Evolutionary conservation across 75 land plant genomes (phyloP), one percentile per base, ranked within the genome.

Genomic region (Cupressus sempervirens): DNA sequence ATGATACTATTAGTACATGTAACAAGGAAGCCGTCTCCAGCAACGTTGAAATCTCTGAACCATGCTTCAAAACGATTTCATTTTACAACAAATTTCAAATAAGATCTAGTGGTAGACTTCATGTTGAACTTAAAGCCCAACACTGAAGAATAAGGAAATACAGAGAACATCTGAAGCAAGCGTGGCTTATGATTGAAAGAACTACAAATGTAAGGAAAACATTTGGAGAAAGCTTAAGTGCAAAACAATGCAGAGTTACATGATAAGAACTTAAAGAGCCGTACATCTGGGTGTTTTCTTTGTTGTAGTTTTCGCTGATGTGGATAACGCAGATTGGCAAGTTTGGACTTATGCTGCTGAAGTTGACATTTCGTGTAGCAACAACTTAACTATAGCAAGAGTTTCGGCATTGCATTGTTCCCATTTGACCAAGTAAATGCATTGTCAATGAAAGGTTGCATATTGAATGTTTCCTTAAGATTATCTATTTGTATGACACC

Each of bases 1-100:
- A 86, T 94, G 88, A 80, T 98, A 43, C 81, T 96, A 35, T 92
- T 98, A 4, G 86, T 88, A 76, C 99, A 98, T 85, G 88, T 91
- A 46, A 84, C 90, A 8, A 87, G 93, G 80, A 92, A 84, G 85
- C 96, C 96, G 58, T 94, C 96, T 20, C 70, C 88, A 43, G 84
- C 88, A 50, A 85, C 88, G 32, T 87, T 94, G 48, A 93, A 88
- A 80, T 85, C 94, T 18, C 83, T 94, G 38, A 86, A 90, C n/a
- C 41, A 87, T 15, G 80, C 85, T 29, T 68, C 91, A 23, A 91
- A 87, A 29, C 43, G n/a, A 11, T 26, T 45, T 45, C 48, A 14
- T 79, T 79, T 26, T 79, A 26, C 4, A 0, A 79, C 81, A 79
- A 79, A 79, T 79, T 79, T 79, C 14, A 45, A 40, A 40, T 76